Percentiles rank a stretch among this genome's conserved stretches.
Evolutionary conservation across 345 rosid genomes (phyloP).

Genomic region (Gossypium herbaceum): DNA sequence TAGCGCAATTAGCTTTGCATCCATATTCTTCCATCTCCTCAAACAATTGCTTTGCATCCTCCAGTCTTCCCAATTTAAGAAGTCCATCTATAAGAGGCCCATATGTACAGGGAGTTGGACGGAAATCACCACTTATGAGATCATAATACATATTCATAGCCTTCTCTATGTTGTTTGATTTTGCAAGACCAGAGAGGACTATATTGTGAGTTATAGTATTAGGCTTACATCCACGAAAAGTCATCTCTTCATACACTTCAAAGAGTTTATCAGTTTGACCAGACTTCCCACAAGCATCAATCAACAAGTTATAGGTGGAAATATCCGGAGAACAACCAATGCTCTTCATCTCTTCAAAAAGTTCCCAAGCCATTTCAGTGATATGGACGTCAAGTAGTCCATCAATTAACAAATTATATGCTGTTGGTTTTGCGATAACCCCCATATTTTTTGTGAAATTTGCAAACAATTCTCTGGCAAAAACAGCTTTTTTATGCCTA

Average conservation of each 20-base stretch:
- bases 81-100: conserved; percentile 86
- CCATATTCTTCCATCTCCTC: conserved; percentile 74
- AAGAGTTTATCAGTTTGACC: conserved; percentile 51
- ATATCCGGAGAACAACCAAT: conserved; percentile 56
- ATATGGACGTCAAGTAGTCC: conserved; percentile 55
- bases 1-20: conserved; percentile 78
- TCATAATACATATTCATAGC: conserved; percentile 71
- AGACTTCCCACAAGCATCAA: conserved; percentile 64
- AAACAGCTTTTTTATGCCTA: conserved; percentile 47
- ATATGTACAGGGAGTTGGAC: conserved; percentile 78
- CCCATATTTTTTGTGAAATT: conserved; percentile 62
- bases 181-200: conserved; percentile 66
- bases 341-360: conserved; percentile 58
- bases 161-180: conserved; percentile 47
- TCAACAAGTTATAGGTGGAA: conserved; percentile 68
- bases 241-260: conserved; percentile 60
- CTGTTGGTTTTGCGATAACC: conserved; percentile 38
- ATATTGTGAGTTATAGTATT: conserved; percentile 74
- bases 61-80: conserved; percentile 55
- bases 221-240: conserved; percentile 48
- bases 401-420: conserved; percentile 53
- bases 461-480: conserved; percentile 46
- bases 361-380: conserved; percentile 42
- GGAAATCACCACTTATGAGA: conserved; percentile 64
- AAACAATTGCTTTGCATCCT: conserved; percentile 64